Evolutionary conservation across 129 eudicot genomes (phyloP).

Genomic region (Flaveria brownii): DNA sequence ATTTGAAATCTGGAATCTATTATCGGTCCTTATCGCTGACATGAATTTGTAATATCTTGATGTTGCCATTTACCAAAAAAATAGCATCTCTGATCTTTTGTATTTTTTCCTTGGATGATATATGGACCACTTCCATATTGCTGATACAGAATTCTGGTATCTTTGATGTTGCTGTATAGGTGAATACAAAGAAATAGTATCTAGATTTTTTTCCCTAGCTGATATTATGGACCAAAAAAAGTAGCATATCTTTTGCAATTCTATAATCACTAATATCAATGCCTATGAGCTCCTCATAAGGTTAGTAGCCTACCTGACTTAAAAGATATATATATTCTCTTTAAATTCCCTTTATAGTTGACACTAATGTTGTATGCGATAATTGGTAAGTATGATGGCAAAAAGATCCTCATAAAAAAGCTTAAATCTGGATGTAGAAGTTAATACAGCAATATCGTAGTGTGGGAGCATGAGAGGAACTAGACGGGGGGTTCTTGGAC

Average conservation of each 20-base stretch:
- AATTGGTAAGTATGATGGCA: constrained; percentile 6
- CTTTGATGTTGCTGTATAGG: constrained; percentile 1
- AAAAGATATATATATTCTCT: background rate
- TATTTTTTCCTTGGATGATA: background rate
- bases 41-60: constrained; percentile 16
- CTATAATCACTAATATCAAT: background rate
- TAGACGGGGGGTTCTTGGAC: no score
- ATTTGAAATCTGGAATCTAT: background rate
- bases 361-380: constrained; percentile 4
- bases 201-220: background rate
- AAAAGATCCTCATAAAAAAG: background rate
- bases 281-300: background rate
- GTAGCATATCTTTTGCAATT: background rate
- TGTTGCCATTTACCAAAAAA: background rate
- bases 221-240: constrained; percentile 19
- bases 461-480: background rate
- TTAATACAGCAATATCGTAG: background rate
- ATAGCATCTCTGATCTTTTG: background rate
- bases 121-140: background rate
- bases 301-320: constrained; percentile 15
- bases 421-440: constrained; percentile 10
- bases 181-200: background rate
- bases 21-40: background rate
- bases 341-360: background rate
- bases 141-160: background rate